phyloP scores from a whole-genome alignment of 768 basidiomycete species.

The Clavaria fumosa region DNA sequence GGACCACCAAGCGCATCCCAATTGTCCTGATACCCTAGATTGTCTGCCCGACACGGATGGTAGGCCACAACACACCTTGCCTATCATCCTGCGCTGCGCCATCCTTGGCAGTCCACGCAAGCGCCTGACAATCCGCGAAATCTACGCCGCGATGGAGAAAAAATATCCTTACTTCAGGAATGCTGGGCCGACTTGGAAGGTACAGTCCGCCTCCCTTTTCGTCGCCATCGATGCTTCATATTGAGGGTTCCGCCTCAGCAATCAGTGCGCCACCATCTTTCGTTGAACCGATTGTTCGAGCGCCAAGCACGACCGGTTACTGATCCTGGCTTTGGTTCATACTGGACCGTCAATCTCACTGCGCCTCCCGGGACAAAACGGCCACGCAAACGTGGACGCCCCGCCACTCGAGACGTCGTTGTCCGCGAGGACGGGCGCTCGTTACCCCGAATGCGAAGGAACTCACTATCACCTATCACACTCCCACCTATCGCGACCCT shows the following conservation, averaged over 20 bases:
- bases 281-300: constrained; percentile 70
- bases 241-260: constrained; percentile 31
- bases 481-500: not conserved
- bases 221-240: constrained; percentile 9
- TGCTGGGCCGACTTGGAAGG: constrained; percentile 79
- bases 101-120: constrained; percentile 65
- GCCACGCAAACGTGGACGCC: constrained; percentile 62
- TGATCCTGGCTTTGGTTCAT: constrained; percentile 77
- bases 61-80: constrained; percentile 71
- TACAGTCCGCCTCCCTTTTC: constrained; percentile 19
- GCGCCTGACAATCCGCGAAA: constrained; percentile 69
- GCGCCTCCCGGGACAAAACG: constrained; percentile 82
- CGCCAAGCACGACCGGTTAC: constrained; percentile 69
- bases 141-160: constrained; percentile 75
- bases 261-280: constrained; percentile 78
- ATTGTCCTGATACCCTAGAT: constrained; percentile 63
- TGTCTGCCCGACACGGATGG: constrained; percentile 70
- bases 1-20: constrained; percentile 47
- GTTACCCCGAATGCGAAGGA: no score
- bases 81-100: constrained; percentile 72
- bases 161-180: constrained; percentile 74
- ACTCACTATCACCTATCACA: no score
- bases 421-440: no score
- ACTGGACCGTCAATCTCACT: constrained; percentile 78
- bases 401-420: no score